Percentiles rank a stretch among this genome's conserved stretches.
Conservation (phyloP, 2,329 filamentous ascomycete species). For the Xylariaceae sp. region DNA sequence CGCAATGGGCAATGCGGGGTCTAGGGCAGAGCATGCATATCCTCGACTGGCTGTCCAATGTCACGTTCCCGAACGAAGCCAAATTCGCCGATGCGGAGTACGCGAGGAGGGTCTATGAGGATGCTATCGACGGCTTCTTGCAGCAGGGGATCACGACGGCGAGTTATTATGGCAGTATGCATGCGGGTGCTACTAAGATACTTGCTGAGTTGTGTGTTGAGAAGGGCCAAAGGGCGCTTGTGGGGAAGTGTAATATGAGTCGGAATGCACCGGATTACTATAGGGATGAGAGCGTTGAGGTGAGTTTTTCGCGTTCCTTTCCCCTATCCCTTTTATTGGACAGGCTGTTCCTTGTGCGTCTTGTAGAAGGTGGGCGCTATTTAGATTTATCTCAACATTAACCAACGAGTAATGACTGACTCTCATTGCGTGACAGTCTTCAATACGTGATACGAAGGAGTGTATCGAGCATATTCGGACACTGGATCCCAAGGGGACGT, state of each 20-base stretch:
- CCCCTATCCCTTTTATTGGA: no score
- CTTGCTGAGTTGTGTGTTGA: constrained; percentile 53
- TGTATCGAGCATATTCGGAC: constrained; percentile 47
- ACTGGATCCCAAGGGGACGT: constrained; percentile 42
- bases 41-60: constrained; percentile 61
- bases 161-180: constrained; percentile 57
- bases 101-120: constrained; percentile 49
- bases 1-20: constrained; percentile 51
- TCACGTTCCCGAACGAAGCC: constrained; percentile 64
- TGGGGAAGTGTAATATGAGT: constrained; percentile 64
- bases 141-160: constrained; percentile 62
- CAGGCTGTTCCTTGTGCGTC: no score
- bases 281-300: constrained; percentile 42
- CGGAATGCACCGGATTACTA: constrained; percentile 55
- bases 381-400: no score
- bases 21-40: constrained; percentile 51
- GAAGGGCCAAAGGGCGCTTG: constrained; percentile 56
- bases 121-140: constrained; percentile 56
- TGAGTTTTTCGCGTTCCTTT: no score
- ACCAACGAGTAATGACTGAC: no score
- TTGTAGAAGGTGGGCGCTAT: no score
- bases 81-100: constrained; percentile 55
- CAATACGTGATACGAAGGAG: constrained; percentile 46
- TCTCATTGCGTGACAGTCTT: constrained; percentile 29
- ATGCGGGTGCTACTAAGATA: constrained; percentile 54